Evolutionary conservation across 352 stramenopile species (phyloP), one percentile per base, ranked within the genome.

Genomic region (Globisporangium canariense): DNA sequence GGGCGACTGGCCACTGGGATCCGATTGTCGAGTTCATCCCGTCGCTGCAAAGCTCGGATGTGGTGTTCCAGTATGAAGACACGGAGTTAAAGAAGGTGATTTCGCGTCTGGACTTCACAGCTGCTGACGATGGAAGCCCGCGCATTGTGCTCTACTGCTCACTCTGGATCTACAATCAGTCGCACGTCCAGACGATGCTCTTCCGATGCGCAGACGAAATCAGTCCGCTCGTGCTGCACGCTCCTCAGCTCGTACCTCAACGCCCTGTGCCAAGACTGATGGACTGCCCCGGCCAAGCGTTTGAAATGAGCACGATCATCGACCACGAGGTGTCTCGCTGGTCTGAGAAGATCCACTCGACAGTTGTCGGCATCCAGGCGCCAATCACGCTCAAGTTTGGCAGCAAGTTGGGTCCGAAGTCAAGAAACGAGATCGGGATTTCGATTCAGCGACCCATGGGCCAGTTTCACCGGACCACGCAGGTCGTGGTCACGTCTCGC

Each of bases 131-230:
- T 66, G 86, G 86, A 14, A 93, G 82, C 38, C 88, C 88, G 18
- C 85, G 88, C 18, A 84, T 94, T 45, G 88, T 94, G 18, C 58
- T 96, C 3, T 96, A 81, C 57, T 81, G 80, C n/a, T 91, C 81
- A 3, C 64, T 95, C 13, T 96, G 88, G 88, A 80, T 96, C n/a
- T 96, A 95, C 67, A 96, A 96, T 58, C 86, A 96, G 61, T 94
- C 83, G 22, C 88, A 96, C 30, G 76, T 96, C 9, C 77, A 89
- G 30, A 90, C 76, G 36, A 61, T 96, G 32, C 62, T 94, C 18
- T 87, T 94, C 32, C 85, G 88, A 10, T 90, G 77, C 62, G 72
- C 86, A 2, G 86, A 96, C 43, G 80, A 82, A 2, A 55, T 70
- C 6, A 75, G 78, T 57, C 62, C 71, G 2, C 56, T 71, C 3